These are phyloP conservation scores for Pseudocercospora fijiensis DNA, from an alignment of 2,329 filamentous ascomycete genomes.

Conservation along the genomic window DNA sequence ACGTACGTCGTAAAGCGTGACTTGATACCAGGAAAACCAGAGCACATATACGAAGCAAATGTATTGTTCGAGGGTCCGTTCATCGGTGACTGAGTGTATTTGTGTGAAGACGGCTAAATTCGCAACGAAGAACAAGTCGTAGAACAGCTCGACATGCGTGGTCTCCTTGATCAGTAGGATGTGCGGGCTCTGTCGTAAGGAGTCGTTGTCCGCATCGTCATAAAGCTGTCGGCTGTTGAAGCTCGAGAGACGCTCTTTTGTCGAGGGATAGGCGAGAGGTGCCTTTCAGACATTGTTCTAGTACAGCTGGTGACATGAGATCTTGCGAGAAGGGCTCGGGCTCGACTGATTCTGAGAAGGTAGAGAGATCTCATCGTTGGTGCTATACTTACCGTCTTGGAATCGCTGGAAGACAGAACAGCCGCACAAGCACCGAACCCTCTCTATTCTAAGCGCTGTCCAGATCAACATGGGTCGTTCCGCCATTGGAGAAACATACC, in stretches of 20 bases:
- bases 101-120: conserved; percentile 64
- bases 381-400: not conserved
- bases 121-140: conserved; percentile 62
- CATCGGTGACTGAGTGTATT: conserved; percentile 56
- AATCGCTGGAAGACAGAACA: not conserved
- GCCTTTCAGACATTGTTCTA: not conserved
- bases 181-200: not conserved
- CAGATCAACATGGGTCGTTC: not conserved
- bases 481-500: not conserved
- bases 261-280: not conserved
- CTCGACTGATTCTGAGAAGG: not conserved
- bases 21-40: conserved; percentile 67
- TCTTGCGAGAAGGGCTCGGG: not conserved
- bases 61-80: conserved; percentile 44
- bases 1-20: conserved; percentile 64
- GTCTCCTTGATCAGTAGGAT: conserved; percentile 44
- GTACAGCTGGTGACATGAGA: not conserved
- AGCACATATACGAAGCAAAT: conserved; percentile 55
- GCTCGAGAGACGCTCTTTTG: not conserved
- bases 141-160: conserved; percentile 58
- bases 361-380: not conserved
- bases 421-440: not conserved
- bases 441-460: not conserved
- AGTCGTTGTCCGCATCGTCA: not conserved
- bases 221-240: not conserved